phyloP scores from a whole-genome alignment of 139 green algal genomes.

The Gonium pectorale region DNA sequence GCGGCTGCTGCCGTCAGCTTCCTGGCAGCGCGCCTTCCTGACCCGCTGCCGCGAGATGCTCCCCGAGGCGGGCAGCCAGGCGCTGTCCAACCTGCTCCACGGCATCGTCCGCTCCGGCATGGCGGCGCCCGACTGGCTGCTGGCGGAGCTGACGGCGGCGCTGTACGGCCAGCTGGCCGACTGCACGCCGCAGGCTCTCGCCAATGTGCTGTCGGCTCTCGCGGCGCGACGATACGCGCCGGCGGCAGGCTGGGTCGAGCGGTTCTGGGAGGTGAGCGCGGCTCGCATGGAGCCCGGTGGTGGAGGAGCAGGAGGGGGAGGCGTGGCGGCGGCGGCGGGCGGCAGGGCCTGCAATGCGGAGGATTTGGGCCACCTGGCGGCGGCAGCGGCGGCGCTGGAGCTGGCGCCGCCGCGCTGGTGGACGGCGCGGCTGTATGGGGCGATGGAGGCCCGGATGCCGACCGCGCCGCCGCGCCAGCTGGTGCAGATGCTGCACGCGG shows the following conservation, averaged over 20 bases:
- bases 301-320: neutral
- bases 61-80: neutral
- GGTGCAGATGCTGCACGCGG: constrained; percentile 23
- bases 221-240: neutral
- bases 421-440: neutral
- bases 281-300: neutral
- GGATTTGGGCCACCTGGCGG: constrained; percentile 20
- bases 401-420: constrained; percentile 35
- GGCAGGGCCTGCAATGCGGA: constrained; percentile 19
- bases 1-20: neutral
- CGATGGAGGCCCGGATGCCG: neutral
- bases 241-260: constrained; percentile 10
- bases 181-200: constrained; percentile 24
- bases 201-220: constrained; percentile 34
- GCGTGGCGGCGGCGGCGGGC: neutral
- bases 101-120: neutral
- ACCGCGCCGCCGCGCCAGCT: neutral
- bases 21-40: neutral
- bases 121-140: constrained; percentile 12
- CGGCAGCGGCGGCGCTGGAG: constrained; percentile 16
- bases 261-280: constrained; percentile 4
- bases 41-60: neutral
- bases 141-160: constrained; percentile 7
- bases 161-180: constrained; percentile 27
- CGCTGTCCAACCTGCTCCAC: constrained; percentile 29